A percentile compares a stretch with the other conserved stretches of the same genome.
phyloP scores from a whole-genome alignment of 441 rosid genomes.

The Pelargonium cotyledonis region DNA sequence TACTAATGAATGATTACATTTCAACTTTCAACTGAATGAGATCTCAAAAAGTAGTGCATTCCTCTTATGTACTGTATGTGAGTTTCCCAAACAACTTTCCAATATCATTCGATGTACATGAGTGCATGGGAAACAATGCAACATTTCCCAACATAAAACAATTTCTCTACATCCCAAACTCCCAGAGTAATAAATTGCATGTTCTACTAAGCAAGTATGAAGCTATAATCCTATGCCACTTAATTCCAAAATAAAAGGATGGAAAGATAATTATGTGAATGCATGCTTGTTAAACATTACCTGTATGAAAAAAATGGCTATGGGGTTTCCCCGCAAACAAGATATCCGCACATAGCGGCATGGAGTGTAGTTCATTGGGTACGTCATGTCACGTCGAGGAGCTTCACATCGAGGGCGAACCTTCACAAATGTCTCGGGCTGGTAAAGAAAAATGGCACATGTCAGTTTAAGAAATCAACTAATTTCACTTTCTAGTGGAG shows the following conservation, averaged over 20 bases:
- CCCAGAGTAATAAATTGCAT: no score
- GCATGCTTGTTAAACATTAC: constrained; percentile 28
- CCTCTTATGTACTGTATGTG: background rate
- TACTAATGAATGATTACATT: background rate
- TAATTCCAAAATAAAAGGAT: background rate
- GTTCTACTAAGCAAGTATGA: background rate
- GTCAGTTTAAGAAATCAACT: background rate
- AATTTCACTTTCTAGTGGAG: background rate
- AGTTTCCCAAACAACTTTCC: background rate
- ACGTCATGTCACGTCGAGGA: constrained; percentile 81
- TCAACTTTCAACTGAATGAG: background rate
- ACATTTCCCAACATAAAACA: background rate
- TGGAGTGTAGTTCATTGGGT: constrained; percentile 72
- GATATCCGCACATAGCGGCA: constrained; percentile 78
- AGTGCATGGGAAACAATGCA: background rate
- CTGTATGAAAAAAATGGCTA: constrained; percentile 83
- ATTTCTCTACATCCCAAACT: background rate
- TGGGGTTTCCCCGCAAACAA: constrained; percentile 82
- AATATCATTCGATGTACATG: background rate
- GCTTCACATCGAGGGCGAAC: constrained; percentile 91
- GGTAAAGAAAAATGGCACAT: constrained; percentile 21
- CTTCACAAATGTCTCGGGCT: constrained; percentile 82
- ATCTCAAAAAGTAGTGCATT: background rate
- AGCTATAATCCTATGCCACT: background rate
- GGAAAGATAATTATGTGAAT: background rate